phyloP scores from a whole-genome alignment of 345 rosid species.

The Ailanthus altissimus region DNA sequence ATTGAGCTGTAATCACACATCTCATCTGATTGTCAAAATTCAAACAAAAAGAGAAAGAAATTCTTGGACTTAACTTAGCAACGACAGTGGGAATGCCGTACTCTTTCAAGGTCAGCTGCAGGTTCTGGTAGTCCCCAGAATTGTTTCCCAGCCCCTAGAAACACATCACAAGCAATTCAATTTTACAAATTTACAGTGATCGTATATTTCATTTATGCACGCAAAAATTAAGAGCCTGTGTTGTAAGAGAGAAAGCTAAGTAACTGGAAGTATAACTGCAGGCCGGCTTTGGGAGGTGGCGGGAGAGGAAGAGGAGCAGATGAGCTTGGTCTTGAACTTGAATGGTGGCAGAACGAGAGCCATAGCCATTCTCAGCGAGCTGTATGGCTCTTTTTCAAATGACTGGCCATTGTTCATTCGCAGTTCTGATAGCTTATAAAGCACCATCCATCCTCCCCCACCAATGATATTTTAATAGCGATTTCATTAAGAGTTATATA shows the following conservation, averaged over 20 bases:
- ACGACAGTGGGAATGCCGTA: constrained; percentile 69
- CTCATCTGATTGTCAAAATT: no score
- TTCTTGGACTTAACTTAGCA: constrained; percentile 47
- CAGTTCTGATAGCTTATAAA: neutral
- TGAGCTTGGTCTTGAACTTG: constrained; percentile 30
- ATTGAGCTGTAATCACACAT: no score
- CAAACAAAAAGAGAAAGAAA: no score
- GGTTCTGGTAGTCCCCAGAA: constrained; percentile 70
- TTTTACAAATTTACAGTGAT: no score
- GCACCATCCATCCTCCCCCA: neutral
- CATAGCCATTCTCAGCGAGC: constrained; percentile 37
- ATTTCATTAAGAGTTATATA: no score
- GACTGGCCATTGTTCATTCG: neutral
- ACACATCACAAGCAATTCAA: no score
- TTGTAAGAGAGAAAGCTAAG: constrained; percentile 15
- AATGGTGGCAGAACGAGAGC: constrained; percentile 48
- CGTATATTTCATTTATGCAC: no score
- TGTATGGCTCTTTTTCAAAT: neutral
- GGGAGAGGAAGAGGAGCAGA: constrained; percentile 27
- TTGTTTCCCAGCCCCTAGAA: constrained; percentile 90
- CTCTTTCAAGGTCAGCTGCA: constrained; percentile 49
- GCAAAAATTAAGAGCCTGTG: no score
- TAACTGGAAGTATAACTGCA: constrained; percentile 86
- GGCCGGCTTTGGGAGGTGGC: constrained; percentile 50
- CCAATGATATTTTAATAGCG: neutral